Evolutionary conservation across 768 basidiomycete species (phyloP), one percentile per base, ranked within the genome.

Genomic region (Mycena amicta): DNA sequence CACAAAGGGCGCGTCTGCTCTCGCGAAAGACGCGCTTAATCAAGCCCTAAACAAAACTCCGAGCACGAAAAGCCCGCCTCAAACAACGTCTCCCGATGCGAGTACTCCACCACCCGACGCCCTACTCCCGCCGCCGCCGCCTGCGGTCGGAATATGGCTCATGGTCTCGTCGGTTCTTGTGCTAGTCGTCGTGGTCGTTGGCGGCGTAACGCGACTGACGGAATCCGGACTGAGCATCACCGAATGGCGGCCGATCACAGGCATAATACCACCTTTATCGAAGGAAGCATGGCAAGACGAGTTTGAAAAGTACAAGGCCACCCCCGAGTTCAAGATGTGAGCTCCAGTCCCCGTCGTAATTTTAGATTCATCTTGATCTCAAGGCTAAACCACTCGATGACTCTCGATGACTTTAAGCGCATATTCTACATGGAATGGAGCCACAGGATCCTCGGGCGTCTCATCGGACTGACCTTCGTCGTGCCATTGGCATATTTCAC

Each of bases 351-450:
- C 50, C 33, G 23, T 26, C 25, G 55, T 33, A 4, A 30, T 46
- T 29, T 43, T 23, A 31, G 29, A 33, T 37, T 46, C 27, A 41
- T 31, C 50, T 59, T 62, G 52, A 25, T 49, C 16, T 40, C 5
- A 68, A 98, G 95, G 68, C 75, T 95, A 61, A 99, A 99, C 71
- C 89, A 92, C 59, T 85, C 88, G 11, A 95, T 97, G 55, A 85
- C 87, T 28, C 74, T 98, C 55, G 80, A 87, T 27, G 90, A 98
- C 68, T 99, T 99, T 80, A 98, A 99, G 73, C 83, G 83, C 60
- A 98, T 99, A 58, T 99, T 95, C 74, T 90, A 89, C 75, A 95
- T 95, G 96, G 97, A 99, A 81, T 99, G 95, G 93, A 84, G 85
- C 4, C 97, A 99, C 74, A 91, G 97, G 41, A 76, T 96, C 53